Evolutionary conservation across 805 yeast species (phyloP).

Genomic region (Yarrowia osloensis): DNA sequence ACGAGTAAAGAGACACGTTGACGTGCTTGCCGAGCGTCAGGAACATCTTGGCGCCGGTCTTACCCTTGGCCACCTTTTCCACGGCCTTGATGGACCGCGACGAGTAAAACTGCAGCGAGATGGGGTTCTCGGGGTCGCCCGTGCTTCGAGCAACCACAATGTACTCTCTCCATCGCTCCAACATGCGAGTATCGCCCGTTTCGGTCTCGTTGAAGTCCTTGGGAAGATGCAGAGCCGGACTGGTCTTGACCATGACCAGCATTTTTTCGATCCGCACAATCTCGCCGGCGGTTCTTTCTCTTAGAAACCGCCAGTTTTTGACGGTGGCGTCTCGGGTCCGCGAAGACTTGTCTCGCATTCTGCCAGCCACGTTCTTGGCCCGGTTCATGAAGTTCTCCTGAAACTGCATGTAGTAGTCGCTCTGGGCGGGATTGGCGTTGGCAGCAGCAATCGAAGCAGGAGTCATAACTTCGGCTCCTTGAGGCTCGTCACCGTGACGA

Average conservation of each 20-base stretch:
- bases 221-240: slow-evolving; percentile 42
- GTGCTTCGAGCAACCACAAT: slow-evolving; percentile 70
- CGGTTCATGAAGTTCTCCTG: slow-evolving; percentile 18
- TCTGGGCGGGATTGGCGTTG: not conserved
- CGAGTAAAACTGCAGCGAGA: slow-evolving; percentile 64
- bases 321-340: not conserved
- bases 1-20: slow-evolving; percentile 58
- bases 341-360: not conserved
- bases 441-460: not conserved
- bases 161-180: slow-evolving; percentile 80
- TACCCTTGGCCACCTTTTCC: slow-evolving; percentile 32
- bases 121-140: slow-evolving; percentile 52
- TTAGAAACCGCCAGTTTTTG: slow-evolving; percentile 32
- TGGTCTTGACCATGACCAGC: slow-evolving; percentile 61
- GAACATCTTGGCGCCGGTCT: slow-evolving; percentile 37
- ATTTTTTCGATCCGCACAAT: slow-evolving; percentile 66
- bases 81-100: slow-evolving; percentile 44
- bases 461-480: not conserved
- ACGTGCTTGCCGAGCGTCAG: slow-evolving; percentile 39
- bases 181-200: slow-evolving; percentile 54
- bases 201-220: slow-evolving; percentile 52
- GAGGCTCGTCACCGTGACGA: not conserved
- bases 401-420: slow-evolving; percentile 15
- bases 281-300: slow-evolving; percentile 50
- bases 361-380: slow-evolving; percentile 16